These are phyloP conservation scores for Salix viminalis DNA, from an alignment of 345 rosid species.

Conservation along the genomic window DNA sequence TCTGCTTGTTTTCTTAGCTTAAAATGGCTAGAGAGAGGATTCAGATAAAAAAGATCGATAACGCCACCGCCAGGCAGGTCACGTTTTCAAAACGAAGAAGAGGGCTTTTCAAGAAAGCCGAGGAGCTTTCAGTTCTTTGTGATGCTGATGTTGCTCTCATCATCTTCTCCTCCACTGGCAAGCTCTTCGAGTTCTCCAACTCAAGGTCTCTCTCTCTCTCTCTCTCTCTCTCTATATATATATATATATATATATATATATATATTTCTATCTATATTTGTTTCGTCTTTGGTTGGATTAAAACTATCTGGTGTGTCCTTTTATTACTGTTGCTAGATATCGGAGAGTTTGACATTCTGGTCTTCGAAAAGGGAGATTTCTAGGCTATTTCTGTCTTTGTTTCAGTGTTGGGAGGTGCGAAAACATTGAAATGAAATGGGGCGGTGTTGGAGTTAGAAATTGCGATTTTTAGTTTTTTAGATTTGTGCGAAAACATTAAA, in stretches of 20 bases:
- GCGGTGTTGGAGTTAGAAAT: too few relatives aligned
- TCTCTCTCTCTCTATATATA: too few relatives aligned
- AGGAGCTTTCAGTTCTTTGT: constrained; percentile 25
- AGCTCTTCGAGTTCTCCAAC: constrained; percentile 19
- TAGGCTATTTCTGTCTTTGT: not conserved
- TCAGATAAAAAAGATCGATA: constrained; percentile 29
- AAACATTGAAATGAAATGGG: too few relatives aligned
- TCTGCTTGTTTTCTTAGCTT: not conserved
- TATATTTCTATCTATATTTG: not conserved
- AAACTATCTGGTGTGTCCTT: not conserved
- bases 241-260: too few relatives aligned
- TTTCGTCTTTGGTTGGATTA: not conserved
- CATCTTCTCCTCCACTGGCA: constrained; percentile 18
- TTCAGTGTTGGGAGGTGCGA: too few relatives aligned
- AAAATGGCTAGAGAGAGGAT: constrained; percentile 24
- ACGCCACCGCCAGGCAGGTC: constrained; percentile 22
- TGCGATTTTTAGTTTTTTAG: too few relatives aligned
- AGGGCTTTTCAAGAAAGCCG: constrained; percentile 24
- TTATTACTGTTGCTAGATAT: too few relatives aligned
- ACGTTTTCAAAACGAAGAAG: constrained; percentile 24
- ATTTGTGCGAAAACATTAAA: too few relatives aligned
- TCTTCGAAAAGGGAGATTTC: not conserved
- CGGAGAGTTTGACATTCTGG: not conserved
- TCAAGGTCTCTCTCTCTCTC: constrained; percentile 8
- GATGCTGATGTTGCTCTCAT: constrained; percentile 27